A percentile compares a stretch with the other conserved stretches of the same genome.
These are phyloP conservation scores for Ottelia alismoides DNA, from an alignment of 106 monocot species.

Conservation along the genomic window DNA sequence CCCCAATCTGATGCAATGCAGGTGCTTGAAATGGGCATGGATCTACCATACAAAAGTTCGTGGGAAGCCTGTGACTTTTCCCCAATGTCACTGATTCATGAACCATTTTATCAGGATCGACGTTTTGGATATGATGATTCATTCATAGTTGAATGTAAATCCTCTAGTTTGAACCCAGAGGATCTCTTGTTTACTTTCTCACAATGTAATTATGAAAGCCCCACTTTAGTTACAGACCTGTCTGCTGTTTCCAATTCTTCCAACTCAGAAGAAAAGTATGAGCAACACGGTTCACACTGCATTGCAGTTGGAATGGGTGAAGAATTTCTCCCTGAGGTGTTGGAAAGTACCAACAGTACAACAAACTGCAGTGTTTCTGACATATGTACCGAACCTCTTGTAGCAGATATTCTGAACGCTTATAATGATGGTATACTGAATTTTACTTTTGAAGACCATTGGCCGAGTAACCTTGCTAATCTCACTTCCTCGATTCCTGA, in stretches of 20 bases:
- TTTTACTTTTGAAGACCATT: too few species aligned
- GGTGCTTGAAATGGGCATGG: too few species aligned
- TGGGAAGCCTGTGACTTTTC: too few species aligned
- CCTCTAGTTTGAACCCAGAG: conserved; percentile 1
- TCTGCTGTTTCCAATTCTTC: conserved; percentile 1
- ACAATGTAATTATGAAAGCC: neutral
- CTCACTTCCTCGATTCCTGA: conserved; percentile 7
- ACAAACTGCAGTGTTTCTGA: conserved; percentile 5
- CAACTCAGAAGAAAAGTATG: conserved; percentile 2
- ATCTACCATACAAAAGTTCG: too few species aligned
- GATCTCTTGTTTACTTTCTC: neutral
- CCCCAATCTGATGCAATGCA: too few species aligned
- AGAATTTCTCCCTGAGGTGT: conserved; percentile 6
- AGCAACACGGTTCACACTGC: neutral
- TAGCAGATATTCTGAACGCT: too few species aligned
- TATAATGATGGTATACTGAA: too few species aligned
- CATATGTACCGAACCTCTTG: too few species aligned
- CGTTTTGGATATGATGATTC: conserved; percentile 5
- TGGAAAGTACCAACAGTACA: neutral
- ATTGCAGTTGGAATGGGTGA: neutral
- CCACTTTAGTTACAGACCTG: neutral
- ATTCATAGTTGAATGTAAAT: conserved; percentile 10
- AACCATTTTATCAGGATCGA: neutral
- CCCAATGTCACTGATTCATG: too few species aligned
- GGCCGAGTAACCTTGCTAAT: too few species aligned